Conservation (phyloP, 2,329 filamentous ascomycete species). For the Phialophora tarda region DNA sequence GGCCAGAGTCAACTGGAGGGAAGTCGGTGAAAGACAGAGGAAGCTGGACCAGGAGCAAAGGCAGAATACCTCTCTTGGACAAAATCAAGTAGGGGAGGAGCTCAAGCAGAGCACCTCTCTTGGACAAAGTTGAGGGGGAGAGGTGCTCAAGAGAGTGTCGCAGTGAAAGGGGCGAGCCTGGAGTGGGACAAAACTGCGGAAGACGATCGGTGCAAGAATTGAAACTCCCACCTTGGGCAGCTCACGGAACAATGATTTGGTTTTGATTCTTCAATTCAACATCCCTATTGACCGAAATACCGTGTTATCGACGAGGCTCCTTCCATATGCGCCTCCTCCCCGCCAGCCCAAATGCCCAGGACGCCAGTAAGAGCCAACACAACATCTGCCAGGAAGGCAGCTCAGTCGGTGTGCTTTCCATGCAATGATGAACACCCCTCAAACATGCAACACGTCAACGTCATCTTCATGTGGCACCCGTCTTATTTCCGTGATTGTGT, state of each 20-base stretch:
- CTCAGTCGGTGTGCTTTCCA: background rate
- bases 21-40: slow-evolving; percentile 24
- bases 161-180: background rate
- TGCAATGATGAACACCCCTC: background rate
- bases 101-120: background rate
- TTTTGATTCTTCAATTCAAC: background rate
- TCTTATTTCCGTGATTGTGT: background rate
- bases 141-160: background rate
- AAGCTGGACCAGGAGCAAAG: slow-evolving; percentile 16
- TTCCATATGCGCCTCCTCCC: background rate
- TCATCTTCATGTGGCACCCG: background rate
- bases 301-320: background rate
- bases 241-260: background rate
- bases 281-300: background rate
- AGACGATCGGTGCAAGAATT: background rate
- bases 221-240: too few relatives aligned
- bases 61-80: slow-evolving; percentile 8
- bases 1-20: slow-evolving; percentile 23
- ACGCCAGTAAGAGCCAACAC: background rate
- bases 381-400: background rate
- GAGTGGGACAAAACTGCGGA: background rate
- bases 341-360: background rate
- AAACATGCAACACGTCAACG: background rate
- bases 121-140: slow-evolving; percentile 12
- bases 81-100: slow-evolving; percentile 3